A percentile compares a stretch with the other conserved stretches of the same genome.
Evolutionary conservation across 371 early-diverging fungal genomes (phyloP).

Genomic region (Rhizopus stolonifer): DNA sequence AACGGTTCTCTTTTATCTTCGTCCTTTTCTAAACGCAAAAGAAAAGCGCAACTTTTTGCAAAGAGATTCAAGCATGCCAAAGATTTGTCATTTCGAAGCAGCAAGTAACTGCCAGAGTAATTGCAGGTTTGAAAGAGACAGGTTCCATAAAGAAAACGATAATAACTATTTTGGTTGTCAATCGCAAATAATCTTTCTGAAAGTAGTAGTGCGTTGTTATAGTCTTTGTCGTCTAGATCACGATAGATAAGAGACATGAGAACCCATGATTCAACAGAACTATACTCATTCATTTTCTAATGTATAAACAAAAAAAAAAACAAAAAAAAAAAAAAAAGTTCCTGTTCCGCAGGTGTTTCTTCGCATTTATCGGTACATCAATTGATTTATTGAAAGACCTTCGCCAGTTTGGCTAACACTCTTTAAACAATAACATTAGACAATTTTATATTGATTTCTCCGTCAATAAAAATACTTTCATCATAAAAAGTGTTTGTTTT

Average conservation of each 20-base stretch:
- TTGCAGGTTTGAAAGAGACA: constrained; percentile 37
- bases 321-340: background rate
- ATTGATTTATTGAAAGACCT: too few relatives aligned
- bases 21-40: constrained; percentile 45
- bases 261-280: constrained; percentile 42
- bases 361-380: too few relatives aligned
- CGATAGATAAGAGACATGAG: constrained; percentile 39
- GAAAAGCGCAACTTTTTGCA: constrained; percentile 43
- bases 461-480: too few relatives aligned
- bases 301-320: background rate
- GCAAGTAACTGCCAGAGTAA: constrained; percentile 33
- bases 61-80: constrained; percentile 41
- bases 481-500: background rate
- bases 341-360: too few relatives aligned
- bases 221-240: constrained; percentile 47
- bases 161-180: constrained; percentile 38
- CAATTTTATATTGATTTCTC: too few relatives aligned
- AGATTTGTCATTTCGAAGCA: constrained; percentile 25
- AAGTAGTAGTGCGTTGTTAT: constrained; percentile 41
- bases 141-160: constrained; percentile 41
- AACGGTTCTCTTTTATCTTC: constrained; percentile 34
- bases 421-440: too few relatives aligned
- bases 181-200: constrained; percentile 51
- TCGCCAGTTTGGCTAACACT: too few relatives aligned
- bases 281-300: constrained; percentile 7